A percentile compares a stretch with the other conserved stretches of the same genome.
These are phyloP conservation scores for Teunomyces stri DNA, from an alignment of 805 yeast genomes.

Conservation along the genomic window DNA sequence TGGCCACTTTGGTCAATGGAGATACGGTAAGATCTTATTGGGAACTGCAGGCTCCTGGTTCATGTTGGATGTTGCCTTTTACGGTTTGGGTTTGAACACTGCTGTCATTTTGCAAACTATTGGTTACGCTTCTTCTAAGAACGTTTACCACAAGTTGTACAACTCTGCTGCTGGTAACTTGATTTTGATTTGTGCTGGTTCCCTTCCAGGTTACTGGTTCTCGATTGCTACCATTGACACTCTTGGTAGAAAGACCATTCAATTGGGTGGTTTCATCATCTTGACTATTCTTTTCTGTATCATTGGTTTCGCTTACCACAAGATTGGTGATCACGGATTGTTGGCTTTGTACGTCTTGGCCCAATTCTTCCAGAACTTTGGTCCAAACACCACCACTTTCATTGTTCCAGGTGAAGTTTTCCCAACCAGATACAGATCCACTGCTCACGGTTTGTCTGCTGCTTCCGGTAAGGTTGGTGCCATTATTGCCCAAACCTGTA, in stretches of 20 bases:
- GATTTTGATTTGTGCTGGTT: constrained; percentile 91
- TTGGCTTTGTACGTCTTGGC: constrained; percentile 75
- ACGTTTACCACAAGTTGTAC: constrained; percentile 68
- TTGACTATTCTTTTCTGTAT: constrained; percentile 72
- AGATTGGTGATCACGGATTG: constrained; percentile 61
- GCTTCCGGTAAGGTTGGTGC: constrained; percentile 93
- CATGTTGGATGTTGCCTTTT: constrained; percentile 84
- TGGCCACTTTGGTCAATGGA: constrained; percentile 80
- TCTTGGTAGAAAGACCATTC: constrained; percentile 83
- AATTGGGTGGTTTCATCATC: constrained; percentile 69
- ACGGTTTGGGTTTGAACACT: constrained; percentile 84
- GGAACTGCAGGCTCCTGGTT: constrained; percentile 96
- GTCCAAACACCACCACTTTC: constrained; percentile 91
- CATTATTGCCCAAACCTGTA: constrained; percentile 82
- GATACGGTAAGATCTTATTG: constrained; percentile 72
- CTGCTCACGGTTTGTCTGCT: constrained; percentile 94
- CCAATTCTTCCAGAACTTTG: constrained; percentile 88
- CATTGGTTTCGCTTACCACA: constrained; percentile 83
- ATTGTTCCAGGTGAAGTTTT: constrained; percentile 87
- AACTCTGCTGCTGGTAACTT: constrained; percentile 88
- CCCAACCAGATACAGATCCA: constrained; percentile 94
- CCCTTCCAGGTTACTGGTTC: constrained; percentile 92
- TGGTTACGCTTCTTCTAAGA: constrained; percentile 73
- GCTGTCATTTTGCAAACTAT: constrained; percentile 76
- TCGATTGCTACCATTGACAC: constrained; percentile 76